Evolutionary conservation across 2,329 filamentous ascomycete species (phyloP), one percentile per base, ranked within the genome.

Genomic region (Paecilomyces formosus): DNA sequence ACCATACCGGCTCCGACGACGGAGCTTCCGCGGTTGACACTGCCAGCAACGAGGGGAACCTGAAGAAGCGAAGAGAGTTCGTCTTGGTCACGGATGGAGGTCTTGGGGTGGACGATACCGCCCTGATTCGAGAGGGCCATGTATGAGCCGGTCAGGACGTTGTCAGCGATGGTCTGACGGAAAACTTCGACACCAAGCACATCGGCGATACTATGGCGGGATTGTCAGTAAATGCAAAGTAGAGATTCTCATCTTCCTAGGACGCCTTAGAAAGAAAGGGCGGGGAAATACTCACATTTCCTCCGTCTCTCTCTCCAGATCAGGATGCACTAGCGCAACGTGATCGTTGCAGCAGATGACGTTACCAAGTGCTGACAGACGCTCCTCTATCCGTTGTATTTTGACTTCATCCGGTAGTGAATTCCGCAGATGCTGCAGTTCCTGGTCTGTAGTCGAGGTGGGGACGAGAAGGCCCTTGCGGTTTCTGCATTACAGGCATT

Each of bases 1-100:
- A 96, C 92, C 89, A 96, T 94, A 51, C 92, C 92, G 1, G 93
- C 94, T 58, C 94, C 94, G n/a, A 99, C 92, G 30, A 99, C 92
- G 61, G 91, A 87, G 72, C 87, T 92, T 62, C 94, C 94, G 63
- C 94, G 85, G 79, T 99, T 99, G 63, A 99, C 89, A 71, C 86
- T 90, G 50, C 94, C 94, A 3, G 94, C 94, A 0, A 99, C 94
- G 5, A 99, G 86, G 13, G 94, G 94, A 39, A 99, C 93, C 78
- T 97, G 93, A 62, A 99, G 83, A 77, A 99, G 79, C 70, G 88
- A 92, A 63, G 88, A 92, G 64, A 99, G 85, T 81, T 99, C 94
- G 74, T 99, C 94, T 82, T 99, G 94, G 76, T 99, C 94, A 78
- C 96, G 91, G 71, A 97, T 94, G 65, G 85, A 89, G 49, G 94